Percentiles rank a stretch among this genome's conserved stretches.
These are phyloP conservation scores for Ceratocystiopsis sp. DNA, from an alignment of 2,329 filamentous ascomycete genomes.

Conservation along the genomic window DNA sequence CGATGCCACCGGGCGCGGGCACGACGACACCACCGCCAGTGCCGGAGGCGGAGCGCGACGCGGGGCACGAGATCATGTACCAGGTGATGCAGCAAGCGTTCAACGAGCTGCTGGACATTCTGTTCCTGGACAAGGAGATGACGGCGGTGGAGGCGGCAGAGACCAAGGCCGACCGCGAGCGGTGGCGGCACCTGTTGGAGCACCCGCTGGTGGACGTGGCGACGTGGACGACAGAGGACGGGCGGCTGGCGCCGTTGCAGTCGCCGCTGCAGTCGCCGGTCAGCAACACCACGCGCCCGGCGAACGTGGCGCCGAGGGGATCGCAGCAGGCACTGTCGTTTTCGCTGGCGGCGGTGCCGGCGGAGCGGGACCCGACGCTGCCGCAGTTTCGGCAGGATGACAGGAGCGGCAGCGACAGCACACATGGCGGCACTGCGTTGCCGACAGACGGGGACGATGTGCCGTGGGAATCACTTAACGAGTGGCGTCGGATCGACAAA, in stretches of 20 bases:
- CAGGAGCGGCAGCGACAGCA: not conserved
- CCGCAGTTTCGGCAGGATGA: conserved; percentile 50
- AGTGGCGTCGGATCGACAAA: conserved; percentile 39
- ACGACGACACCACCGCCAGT: conserved; percentile 57
- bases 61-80: conserved; percentile 77
- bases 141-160: conserved; percentile 49
- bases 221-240: conserved; percentile 17
- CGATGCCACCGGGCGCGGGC: conserved; percentile 58
- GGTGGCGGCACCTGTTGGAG: conserved; percentile 33
- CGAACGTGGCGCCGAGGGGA: no score
- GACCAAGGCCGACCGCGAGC: conserved; percentile 44
- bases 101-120: conserved; percentile 74
- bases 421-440: not conserved
- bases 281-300: conserved; percentile 15
- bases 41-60: conserved; percentile 63
- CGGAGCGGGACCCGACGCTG: conserved; percentile 40
- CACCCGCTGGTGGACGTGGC: no score
- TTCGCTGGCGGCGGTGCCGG: not conserved
- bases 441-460: not conserved
- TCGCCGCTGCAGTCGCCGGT: no score
- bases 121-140: conserved; percentile 73
- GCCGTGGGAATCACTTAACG: not conserved
- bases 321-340: not conserved
- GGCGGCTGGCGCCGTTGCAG: no score
- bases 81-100: conserved; percentile 84